Conservation (phyloP, 2,329 filamentous ascomycete genomes). For the Ascochyta rabiei region DNA sequence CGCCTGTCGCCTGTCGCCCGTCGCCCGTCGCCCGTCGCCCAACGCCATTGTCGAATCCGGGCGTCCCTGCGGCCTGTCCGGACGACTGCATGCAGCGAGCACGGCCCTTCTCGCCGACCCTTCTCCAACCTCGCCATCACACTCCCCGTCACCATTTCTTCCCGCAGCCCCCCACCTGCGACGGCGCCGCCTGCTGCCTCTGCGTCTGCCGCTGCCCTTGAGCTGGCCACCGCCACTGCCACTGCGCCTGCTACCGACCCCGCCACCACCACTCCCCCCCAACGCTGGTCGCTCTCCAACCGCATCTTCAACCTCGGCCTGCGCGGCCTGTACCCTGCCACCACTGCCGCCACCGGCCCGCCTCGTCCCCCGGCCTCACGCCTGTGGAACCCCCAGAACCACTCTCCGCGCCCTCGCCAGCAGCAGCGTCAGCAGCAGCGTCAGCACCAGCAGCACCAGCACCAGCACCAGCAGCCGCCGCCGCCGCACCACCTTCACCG, state of each 20-base stretch:
- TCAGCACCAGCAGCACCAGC: slow-evolving; percentile 36
- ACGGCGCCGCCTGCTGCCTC: slow-evolving; percentile 22
- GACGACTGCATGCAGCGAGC: slow-evolving; percentile 17
- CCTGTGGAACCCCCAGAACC: slow-evolving; percentile 67
- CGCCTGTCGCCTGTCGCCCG: too few species aligned
- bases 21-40: not conserved
- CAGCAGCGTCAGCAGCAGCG: slow-evolving; percentile 19
- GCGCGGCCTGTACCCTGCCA: slow-evolving; percentile 27
- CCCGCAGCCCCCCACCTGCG: slow-evolving; percentile 36
- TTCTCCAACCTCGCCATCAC: slow-evolving; percentile 16
- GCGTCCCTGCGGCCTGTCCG: slow-evolving; percentile 7
- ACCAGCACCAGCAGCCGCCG: not conserved
- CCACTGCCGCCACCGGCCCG: slow-evolving; percentile 14
- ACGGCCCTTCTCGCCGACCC: slow-evolving; percentile 17
- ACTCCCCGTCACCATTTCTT: slow-evolving; percentile 32
- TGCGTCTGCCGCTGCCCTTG: not conserved
- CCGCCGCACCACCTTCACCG: too few species aligned
- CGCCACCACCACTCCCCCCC: slow-evolving; percentile 33
- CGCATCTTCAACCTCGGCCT: slow-evolving; percentile 49
- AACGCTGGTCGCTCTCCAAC: slow-evolving; percentile 51
- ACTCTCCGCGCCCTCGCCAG: slow-evolving; percentile 57
- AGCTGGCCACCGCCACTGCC: slow-evolving; percentile 26
- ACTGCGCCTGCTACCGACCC: slow-evolving; percentile 16
- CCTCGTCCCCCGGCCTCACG: slow-evolving; percentile 55
- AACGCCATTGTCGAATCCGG: not conserved